Evolutionary conservation across 2,329 filamentous ascomycete species (phyloP), one percentile per base, ranked within the genome.

Genomic region (Lasiodiplodia sp.): DNA sequence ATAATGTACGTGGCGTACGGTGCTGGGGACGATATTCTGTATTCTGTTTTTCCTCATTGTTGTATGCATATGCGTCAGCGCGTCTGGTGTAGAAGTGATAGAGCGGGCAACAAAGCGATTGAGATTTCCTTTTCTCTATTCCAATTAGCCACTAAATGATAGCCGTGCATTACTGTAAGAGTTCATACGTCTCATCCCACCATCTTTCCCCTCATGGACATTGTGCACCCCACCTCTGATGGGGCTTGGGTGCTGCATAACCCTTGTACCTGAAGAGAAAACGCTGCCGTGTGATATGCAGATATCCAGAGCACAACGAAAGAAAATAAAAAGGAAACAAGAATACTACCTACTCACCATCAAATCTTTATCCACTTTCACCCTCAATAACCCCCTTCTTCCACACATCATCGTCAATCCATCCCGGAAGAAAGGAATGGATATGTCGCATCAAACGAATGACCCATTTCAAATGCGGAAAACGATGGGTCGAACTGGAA

Each of bases 401-500:
- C 8, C 10, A 53, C 44, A 47, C 3, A 47, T 47, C 44, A 47
- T 21, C n/a, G 21, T 47, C 11, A 14, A 10, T 47, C 44, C n/a
- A 47, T 18, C 18, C 44, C 44, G 3, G 44, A 47, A n/a, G 44
- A 3, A 21, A 16, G 10, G 25, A 52, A 64, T 14, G 60, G 65
- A 31, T 38, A 52, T 55, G 40, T 31, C 40, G 47, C 16, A 40
- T 58, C 65, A 14, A 67, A 47, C 14, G 58, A n/a, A 31, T 58
- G 60, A 0, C 55, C 55, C 31, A 58, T 60, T 31, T 67, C 65
- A 21, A 67, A 67, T 10, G 55, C 65, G 21, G 65, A 52, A 34
- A 67, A 52, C 2, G 40, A 58, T 2, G 65, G 65, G 16, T 67
- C 65, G 3, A 67, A 51, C 28, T 67, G 65, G n/a, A 67, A 67